Conservation (phyloP, 192 early-diverging fungal species). For the Coemansia sp. region DNA sequence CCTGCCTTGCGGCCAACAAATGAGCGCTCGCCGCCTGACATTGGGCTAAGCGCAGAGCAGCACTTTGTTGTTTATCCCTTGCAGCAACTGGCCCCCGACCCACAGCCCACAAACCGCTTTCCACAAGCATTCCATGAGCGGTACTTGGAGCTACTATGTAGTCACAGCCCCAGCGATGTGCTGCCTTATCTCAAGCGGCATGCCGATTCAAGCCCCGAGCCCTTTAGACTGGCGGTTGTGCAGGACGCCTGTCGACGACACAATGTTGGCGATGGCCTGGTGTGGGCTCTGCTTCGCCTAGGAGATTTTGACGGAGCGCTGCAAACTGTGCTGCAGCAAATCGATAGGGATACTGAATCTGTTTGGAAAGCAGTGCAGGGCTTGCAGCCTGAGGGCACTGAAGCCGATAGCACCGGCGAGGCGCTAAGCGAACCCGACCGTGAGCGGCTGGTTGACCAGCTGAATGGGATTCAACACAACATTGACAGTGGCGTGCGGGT, state of each 20-base stretch:
- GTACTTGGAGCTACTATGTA: slow-evolving; percentile 47
- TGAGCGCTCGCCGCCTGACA: slow-evolving; percentile 42
- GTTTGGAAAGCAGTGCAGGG: slow-evolving; percentile 22
- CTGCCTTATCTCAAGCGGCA: slow-evolving; percentile 33
- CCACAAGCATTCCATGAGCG: slow-evolving; percentile 42
- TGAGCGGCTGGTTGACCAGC: slow-evolving; percentile 42
- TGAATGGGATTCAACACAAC: slow-evolving; percentile 20
- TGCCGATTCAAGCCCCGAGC: slow-evolving; percentile 35
- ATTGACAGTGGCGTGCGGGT: slow-evolving; percentile 36
- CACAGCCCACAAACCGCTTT: slow-evolving; percentile 17
- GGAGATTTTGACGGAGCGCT: slow-evolving; percentile 50
- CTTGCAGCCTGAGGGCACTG: not conserved
- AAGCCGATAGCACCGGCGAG: not conserved
- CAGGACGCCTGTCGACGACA: slow-evolving; percentile 25
- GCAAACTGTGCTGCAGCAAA: slow-evolving; percentile 26
- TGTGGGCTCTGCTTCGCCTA: slow-evolving; percentile 42
- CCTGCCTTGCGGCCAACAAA: slow-evolving; percentile 16
- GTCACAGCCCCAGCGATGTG: slow-evolving; percentile 28
- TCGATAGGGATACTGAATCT: slow-evolving; percentile 25
- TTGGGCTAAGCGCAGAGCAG: slow-evolving; percentile 44
- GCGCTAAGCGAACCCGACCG: slow-evolving; percentile 23
- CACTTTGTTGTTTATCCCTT: slow-evolving; percentile 47
- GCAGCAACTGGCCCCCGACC: slow-evolving; percentile 27
- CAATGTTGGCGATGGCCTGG: slow-evolving; percentile 34
- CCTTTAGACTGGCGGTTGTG: slow-evolving; percentile 36